Base-by-base conservation (phyloP, 352 stramenopile genomes). In the Phytophthora idaei region DNA sequence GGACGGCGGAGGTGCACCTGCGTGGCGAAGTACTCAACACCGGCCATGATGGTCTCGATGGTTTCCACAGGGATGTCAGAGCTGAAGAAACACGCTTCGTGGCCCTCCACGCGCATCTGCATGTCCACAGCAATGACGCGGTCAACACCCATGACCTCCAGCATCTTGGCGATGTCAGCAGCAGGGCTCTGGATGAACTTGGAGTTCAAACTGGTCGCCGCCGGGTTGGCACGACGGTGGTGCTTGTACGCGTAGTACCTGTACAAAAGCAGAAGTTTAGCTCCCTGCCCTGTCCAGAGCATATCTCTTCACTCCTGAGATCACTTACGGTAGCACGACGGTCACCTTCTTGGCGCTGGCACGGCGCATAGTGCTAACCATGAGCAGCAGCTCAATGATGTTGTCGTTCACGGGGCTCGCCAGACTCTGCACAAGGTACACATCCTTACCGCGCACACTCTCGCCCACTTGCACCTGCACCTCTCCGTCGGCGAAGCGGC, bases 81-180 rank as follows among this genome's bases (percentile, higher is more conserved):
- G 73, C 87, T 94, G 63, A 98, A 98, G 73, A 98, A 98, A 51
- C 87, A 96, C 21, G 90, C 87, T 42, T 97, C 92, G 53, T 97
- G 89, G 34, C 80, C 86, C 44, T 97, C 88, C 59, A 91, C 89
- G 53, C 91, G 92, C 66, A 96, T 81, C 74, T 98, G 91, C 15
- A 98, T 70, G 68, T 98, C 94, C 10, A 98, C 90, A 3, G 90
- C 89, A 65, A 98, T 97, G 46, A 98, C 90, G 53, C 88, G 88
- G 70, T 98, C 94, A 28, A 98, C 94, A 45, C 94, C 94, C 87
- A 98, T 97, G 41, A 97, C 93, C 71, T 98, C 88, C 27, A 98
- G 76, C 90, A 98, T 97, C 74, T 94, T 97, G 62, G 92, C 90
- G 56, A 95, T 94, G 50, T 95, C 87, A 42, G 86, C 85, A 44